Evolutionary conservation across 805 yeast species (phyloP).

Genomic region (Hanseniaspora clermontiae): DNA sequence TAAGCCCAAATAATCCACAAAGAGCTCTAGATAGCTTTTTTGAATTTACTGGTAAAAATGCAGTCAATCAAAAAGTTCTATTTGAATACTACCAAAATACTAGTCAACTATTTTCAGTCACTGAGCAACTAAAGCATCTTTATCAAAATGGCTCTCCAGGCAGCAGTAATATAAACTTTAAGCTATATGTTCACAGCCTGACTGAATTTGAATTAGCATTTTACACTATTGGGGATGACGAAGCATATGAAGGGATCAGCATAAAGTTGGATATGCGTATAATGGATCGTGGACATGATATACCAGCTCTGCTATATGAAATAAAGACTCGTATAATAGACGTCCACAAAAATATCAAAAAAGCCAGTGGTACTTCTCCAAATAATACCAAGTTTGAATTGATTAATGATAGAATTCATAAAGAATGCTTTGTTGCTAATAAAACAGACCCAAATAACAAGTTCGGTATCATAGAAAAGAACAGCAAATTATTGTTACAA

Average conservation of each 20-base stretch:
- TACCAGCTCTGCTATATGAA: neutral
- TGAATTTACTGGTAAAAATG: conserved; percentile 18
- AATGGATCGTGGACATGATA: neutral
- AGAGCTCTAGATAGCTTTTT: conserved; percentile 26
- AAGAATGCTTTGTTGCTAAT: conserved; percentile 1
- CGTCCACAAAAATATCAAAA: neutral
- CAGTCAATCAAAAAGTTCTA: conserved; percentile 24
- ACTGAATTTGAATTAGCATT: conserved; percentile 9
- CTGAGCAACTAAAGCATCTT: conserved; percentile 15
- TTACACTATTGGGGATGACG: neutral
- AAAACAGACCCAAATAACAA: neutral
- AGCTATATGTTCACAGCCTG: conserved; percentile 4
- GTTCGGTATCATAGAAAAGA: neutral
- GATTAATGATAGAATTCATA: neutral
- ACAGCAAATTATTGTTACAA: conserved; percentile 18
- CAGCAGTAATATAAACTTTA: neutral
- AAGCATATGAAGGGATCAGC: neutral
- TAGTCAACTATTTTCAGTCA: conserved; percentile 21
- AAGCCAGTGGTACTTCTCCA: neutral
- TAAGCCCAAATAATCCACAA: conserved; percentile 27
- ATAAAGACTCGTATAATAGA: neutral
- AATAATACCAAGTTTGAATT: neutral
- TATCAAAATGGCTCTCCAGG: neutral
- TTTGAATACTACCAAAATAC: conserved; percentile 29
- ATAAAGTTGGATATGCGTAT: neutral